Evolutionary conservation across 2,329 filamentous ascomycete genomes (phyloP), one percentile per base, ranked within the genome.

Genomic region (Pseudopyricularia cyperi): DNA sequence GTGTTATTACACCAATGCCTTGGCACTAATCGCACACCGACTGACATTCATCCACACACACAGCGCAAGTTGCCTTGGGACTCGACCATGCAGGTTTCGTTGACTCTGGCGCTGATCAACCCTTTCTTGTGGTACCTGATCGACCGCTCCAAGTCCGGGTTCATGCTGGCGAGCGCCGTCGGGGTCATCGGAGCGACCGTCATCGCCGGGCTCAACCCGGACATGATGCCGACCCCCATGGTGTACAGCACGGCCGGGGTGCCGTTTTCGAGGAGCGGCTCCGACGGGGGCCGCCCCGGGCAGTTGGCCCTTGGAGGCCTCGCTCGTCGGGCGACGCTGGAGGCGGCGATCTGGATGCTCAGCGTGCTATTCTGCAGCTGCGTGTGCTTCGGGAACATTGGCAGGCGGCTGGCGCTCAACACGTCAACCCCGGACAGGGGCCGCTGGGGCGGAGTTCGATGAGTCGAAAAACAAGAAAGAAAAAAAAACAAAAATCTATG

Each of bases 101-200:
- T 94, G 26, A 93, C 90, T 1, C 81, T 98, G 48, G 87, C 89
- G 22, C 80, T 97, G 54, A 88, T 86, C 19, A 97, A 97, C 64
- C 91, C 93, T 1, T 85, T 93, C 9, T 72, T 98, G 17, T 98
- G 93, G 93, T 98, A 95, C 68, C 75, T 97, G 24, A 86, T 98
- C 62, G 93, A 98, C 68, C 87, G 91, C 50, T 93, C 89, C 47
- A 83, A 82, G 58, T 79, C 89, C 0, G 93, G 93, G 4, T 85
- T 97, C 58, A 70, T 93, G 33, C 77, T 96, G 52, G 89, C 88
- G 0, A 75, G 83, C 14, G 70, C 79, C 2, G 83, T 95, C 11
- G 86, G 88, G 1, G 63, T 91, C 26, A 70, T 77, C 1, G 89
- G 91, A 7, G 90, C 90, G 9, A 76, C 79, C 14, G 66, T 89